Conservation (phyloP, 2,329 filamentous ascomycete species). For the Colletotrichum sp. region DNA sequence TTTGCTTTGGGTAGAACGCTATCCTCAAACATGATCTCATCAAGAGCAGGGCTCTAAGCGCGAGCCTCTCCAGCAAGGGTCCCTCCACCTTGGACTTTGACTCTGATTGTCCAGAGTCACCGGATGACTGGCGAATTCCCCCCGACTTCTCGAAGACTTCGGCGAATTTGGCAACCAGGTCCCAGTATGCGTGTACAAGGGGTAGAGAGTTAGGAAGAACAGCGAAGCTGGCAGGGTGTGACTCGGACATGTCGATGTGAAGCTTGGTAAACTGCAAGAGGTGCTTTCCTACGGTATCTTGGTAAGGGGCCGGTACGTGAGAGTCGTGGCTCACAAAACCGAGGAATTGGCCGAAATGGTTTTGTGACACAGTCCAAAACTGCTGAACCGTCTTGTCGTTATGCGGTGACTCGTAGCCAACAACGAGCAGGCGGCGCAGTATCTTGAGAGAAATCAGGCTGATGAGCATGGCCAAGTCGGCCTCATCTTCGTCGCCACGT, state of each 20-base stretch:
- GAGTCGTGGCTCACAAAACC: conserved; percentile 63
- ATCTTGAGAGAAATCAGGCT: conserved; percentile 82
- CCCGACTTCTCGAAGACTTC: conserved; percentile 71
- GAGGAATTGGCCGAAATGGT: conserved; percentile 80
- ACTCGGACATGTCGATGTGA: conserved; percentile 83
- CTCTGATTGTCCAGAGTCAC: conserved; percentile 33
- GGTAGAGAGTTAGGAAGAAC: conserved; percentile 80
- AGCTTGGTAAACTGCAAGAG: conserved; percentile 90
- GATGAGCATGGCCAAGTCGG: conserved; percentile 72
- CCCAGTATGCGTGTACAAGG: conserved; percentile 86
- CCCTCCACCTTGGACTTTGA: conserved; percentile 60
- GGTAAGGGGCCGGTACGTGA: conserved; percentile 57
- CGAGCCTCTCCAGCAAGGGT: conserved; percentile 77
- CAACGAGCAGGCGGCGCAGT: conserved; percentile 77
- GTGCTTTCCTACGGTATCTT: conserved; percentile 79
- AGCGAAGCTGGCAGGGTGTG: conserved; percentile 83
- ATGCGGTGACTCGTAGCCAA: conserved; percentile 85
- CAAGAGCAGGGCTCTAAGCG: conserved; percentile 82
- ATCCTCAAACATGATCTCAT: conserved; percentile 85
- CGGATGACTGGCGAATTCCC: conserved; percentile 54
- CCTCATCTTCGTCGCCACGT: conserved; percentile 62
- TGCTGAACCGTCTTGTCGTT: conserved; percentile 76
- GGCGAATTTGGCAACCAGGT: conserved; percentile 77
- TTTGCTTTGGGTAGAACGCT: conserved; percentile 79
- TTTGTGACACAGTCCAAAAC: conserved; percentile 81